Evolutionary conservation across 2,329 filamentous ascomycete species (phyloP).

Genomic region (Aspergillus eucalypticola): DNA sequence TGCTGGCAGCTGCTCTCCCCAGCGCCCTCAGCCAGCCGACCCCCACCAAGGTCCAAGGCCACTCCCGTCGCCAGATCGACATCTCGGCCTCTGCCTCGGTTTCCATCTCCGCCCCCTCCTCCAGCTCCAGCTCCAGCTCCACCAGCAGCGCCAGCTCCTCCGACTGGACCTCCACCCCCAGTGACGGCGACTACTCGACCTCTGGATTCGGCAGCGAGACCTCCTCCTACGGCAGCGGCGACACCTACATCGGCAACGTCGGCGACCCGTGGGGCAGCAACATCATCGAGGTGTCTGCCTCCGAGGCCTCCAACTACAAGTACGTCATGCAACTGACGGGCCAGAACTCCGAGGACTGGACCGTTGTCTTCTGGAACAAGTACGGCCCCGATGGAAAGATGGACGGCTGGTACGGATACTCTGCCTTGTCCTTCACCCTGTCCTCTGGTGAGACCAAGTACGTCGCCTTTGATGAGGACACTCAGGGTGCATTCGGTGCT

Average conservation of each 20-base stretch:
- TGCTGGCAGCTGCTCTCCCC: slow-evolving; percentile 35
- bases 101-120: slow-evolving; percentile 7
- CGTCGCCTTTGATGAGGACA: slow-evolving; percentile 39
- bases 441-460: slow-evolving; percentile 37
- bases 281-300: slow-evolving; percentile 38
- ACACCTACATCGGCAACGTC: slow-evolving; percentile 40
- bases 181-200: slow-evolving; percentile 27
- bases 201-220: slow-evolving; percentile 37
- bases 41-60: slow-evolving; percentile 19
- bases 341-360: slow-evolving; percentile 34
- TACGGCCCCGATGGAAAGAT: slow-evolving; percentile 35
- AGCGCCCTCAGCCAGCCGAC: slow-evolving; percentile 19
- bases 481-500: slow-evolving; percentile 38
- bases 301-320: slow-evolving; percentile 35
- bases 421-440: slow-evolving; percentile 35
- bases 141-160: slow-evolving; percentile 9
- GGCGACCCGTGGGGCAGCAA: slow-evolving; percentile 44
- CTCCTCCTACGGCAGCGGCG: slow-evolving; percentile 23
- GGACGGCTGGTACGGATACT: slow-evolving; percentile 39
- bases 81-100: background rate
- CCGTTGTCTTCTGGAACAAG: slow-evolving; percentile 45
- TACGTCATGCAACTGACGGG: slow-evolving; percentile 40
- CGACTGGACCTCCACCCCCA: slow-evolving; percentile 24
- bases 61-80: slow-evolving; percentile 20
- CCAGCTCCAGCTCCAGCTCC: slow-evolving; percentile 7